phyloP scores from a whole-genome alignment of 331 rosid genomes.

The Quercus tomentella region DNA sequence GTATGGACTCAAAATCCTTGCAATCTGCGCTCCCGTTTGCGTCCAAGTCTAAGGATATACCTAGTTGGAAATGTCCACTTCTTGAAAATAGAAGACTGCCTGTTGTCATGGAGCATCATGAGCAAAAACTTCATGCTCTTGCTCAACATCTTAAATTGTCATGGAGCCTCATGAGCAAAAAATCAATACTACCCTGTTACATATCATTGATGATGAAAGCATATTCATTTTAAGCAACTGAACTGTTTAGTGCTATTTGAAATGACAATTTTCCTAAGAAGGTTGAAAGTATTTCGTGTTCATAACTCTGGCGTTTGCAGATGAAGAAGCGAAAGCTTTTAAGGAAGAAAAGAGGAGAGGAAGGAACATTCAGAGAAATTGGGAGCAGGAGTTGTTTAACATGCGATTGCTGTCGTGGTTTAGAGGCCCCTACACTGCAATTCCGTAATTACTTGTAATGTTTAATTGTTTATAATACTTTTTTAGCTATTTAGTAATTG shows the following conservation, averaged over 20 bases:
- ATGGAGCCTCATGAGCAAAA: background rate
- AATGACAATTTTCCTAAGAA: too few relatives aligned
- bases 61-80: slow-evolving; percentile 35
- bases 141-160: slow-evolving; percentile 61
- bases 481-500: too few relatives aligned
- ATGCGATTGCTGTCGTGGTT: too few relatives aligned
- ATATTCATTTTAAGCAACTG: background rate
- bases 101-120: slow-evolving; percentile 66
- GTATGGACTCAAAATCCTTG: slow-evolving; percentile 80
- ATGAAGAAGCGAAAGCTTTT: too few relatives aligned
- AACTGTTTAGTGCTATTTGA: background rate
- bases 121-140: slow-evolving; percentile 57
- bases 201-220: background rate
- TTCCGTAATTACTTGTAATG: too few relatives aligned
- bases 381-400: too few relatives aligned
- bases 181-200: background rate
- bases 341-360: too few relatives aligned
- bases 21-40: slow-evolving; percentile 65
- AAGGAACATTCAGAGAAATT: too few relatives aligned
- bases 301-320: too few relatives aligned
- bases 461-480: too few relatives aligned
- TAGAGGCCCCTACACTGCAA: too few relatives aligned
- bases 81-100: slow-evolving; percentile 57
- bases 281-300: too few relatives aligned
- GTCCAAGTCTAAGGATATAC: slow-evolving; percentile 65